phyloP scores from a whole-genome alignment of 1,284 basidiomycete species.

The Volvariella volvacea region DNA sequence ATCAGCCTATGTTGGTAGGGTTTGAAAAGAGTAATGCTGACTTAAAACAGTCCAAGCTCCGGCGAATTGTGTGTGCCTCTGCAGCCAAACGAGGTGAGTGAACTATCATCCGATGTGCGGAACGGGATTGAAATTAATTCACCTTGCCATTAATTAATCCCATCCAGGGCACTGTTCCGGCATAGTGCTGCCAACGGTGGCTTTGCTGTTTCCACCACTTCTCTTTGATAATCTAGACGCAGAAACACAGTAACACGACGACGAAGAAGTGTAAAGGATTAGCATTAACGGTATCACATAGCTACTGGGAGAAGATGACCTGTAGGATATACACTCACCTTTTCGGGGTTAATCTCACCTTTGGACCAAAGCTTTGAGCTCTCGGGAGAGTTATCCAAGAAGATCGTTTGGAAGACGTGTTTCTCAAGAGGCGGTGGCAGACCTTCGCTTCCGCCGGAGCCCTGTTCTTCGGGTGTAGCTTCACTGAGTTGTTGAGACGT shows the following conservation, averaged over 20 bases:
- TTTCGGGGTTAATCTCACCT: conserved; percentile 40
- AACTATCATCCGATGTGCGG: not conserved
- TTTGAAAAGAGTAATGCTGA: too few relatives aligned
- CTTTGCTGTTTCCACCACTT: conserved; percentile 62
- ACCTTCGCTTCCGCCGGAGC: conserved; percentile 2
- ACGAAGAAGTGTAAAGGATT: not conserved
- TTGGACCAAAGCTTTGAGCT: conserved; percentile 44
- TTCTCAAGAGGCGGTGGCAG: conserved; percentile 14
- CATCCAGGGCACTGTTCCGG: conserved; percentile 52
- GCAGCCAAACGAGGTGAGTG: not conserved
- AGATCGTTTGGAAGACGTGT: conserved; percentile 64
- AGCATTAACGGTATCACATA: not conserved
- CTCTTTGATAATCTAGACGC: conserved; percentile 34
- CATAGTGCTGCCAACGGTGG: conserved; percentile 55
- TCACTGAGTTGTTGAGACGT: not conserved
- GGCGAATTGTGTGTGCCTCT: conserved; percentile 34
- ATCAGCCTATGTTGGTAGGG: too few relatives aligned
- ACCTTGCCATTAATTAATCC: conserved; percentile 52
- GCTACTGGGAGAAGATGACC: too few relatives aligned
- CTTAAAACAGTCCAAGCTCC: conserved; percentile 24
- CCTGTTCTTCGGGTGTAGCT: conserved; percentile 2
- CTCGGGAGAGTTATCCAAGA: conserved; percentile 43
- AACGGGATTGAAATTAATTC: conserved; percentile 15
- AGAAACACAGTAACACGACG: not conserved
- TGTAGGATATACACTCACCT: too few relatives aligned